A percentile compares a stretch with the other conserved stretches of the same genome.
Conservation (phyloP, 2,329 filamentous ascomycete genomes). For the Clonostachys sp. region DNA sequence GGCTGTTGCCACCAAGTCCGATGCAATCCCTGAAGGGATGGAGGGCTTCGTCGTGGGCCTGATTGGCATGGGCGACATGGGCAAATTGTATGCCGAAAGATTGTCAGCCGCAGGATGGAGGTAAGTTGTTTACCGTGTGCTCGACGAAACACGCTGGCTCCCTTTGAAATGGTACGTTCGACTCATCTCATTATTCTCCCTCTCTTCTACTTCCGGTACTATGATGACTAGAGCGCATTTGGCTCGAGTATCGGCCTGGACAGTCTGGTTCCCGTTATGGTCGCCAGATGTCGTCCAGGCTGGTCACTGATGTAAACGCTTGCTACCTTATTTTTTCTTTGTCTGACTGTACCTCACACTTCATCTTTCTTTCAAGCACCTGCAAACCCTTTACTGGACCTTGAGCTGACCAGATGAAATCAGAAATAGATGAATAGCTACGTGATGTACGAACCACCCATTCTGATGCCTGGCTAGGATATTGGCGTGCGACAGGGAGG, state of each 20-base stretch:
- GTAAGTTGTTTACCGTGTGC: slow-evolving; percentile 42
- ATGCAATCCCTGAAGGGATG: slow-evolving; percentile 38
- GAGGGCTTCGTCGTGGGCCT: slow-evolving; percentile 79
- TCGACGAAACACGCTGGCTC: not conserved
- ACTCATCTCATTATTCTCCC: slow-evolving; percentile 5
- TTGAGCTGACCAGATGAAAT: slow-evolving; percentile 13
- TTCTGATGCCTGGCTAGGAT: slow-evolving; percentile 52
- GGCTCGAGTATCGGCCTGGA: slow-evolving; percentile 90
- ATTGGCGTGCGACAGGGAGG: slow-evolving; percentile 88
- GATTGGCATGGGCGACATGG: slow-evolving; percentile 99
- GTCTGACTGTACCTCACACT: not conserved
- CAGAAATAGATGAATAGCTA: not conserved
- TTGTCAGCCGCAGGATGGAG: slow-evolving; percentile 94
- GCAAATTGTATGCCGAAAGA: slow-evolving; percentile 91
- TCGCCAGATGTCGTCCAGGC: slow-evolving; percentile 51
- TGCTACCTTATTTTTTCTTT: slow-evolving; percentile 74
- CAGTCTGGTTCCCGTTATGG: slow-evolving; percentile 70
- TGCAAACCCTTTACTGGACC: not conserved
- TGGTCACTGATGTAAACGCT: slow-evolving; percentile 98
- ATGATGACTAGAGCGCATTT: slow-evolving; percentile 99
- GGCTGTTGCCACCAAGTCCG: slow-evolving; percentile 11
- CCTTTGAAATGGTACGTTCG: slow-evolving; percentile 27
- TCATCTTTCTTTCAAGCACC: no score
- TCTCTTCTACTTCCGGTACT: slow-evolving; percentile 6
- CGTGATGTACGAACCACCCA: no score